A percentile compares a stretch with the other conserved stretches of the same genome.
Evolutionary conservation across 345 rosid species (phyloP).

Genomic region (Fremontodendron californicum): DNA sequence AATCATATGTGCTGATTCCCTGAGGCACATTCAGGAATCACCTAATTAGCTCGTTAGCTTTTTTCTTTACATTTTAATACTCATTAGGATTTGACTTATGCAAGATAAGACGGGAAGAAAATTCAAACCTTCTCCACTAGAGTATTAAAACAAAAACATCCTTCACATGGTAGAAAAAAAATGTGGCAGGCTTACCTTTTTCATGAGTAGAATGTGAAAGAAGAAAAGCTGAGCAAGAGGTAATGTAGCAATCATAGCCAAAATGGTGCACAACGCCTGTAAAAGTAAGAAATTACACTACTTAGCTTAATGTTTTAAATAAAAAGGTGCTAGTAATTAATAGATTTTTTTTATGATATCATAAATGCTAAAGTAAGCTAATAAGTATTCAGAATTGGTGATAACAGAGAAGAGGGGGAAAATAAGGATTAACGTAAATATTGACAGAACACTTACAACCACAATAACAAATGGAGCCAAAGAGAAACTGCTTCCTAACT

Average conservation of each 20-base stretch:
- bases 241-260: slow-evolving; percentile 92
- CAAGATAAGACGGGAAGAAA: background rate
- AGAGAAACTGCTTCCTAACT: slow-evolving; percentile 97
- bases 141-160: background rate
- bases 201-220: slow-evolving; percentile 89
- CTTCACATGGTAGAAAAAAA: background rate
- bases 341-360: background rate
- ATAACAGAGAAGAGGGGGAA: background rate
- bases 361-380: background rate
- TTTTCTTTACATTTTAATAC: background rate
- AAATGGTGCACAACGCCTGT: slow-evolving; percentile 78
- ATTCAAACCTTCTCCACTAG: background rate
- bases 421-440: slow-evolving; percentile 3
- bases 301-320: background rate
- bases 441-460: slow-evolving; percentile 58
- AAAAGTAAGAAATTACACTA: slow-evolving; percentile 8
- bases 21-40: slow-evolving; percentile 21
- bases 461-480: slow-evolving; percentile 80
- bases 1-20: slow-evolving; percentile 99
- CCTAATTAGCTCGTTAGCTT: background rate
- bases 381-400: background rate
- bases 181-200: slow-evolving; percentile 52
- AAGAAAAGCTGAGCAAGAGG: slow-evolving; percentile 97
- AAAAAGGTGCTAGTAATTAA: background rate
- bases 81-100: background rate